Evolutionary conservation across 2,329 filamentous ascomycete species (phyloP), one percentile per base, ranked within the genome.

Genomic region (Epichloe sibirici): DNA sequence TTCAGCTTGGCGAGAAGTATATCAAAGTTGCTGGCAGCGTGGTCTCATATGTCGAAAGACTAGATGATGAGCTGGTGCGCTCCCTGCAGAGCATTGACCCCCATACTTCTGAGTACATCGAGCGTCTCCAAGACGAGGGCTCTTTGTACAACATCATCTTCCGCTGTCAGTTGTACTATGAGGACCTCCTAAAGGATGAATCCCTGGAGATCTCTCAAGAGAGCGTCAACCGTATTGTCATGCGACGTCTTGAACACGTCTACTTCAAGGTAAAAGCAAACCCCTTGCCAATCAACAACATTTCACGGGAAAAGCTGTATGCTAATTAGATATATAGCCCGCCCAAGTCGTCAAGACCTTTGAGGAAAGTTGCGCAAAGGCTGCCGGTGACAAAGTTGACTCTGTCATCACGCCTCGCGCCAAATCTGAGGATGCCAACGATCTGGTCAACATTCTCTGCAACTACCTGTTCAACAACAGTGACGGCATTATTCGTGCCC

Each of bases 1-100:
- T 91, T 59, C 81, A 79, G 53, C 70, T 78, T 23, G 88, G 82
- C 57, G 84, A 95, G 69, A 86, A 81, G 67, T 80, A 91, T 66
- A 87, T 95, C 78, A 90, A 86, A 74, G 81, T 98, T 53, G 88
- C 93, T 21, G 94, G 93, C 65, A 96, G 89, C 74, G 76, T 97
- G 56, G 88, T 96, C 45, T 97, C 93, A 0, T 94, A 91, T 65
- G 82, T 95, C 35, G 93, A 98, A 77, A 82, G 93, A 65, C 80
- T 98, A 21, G 93, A 98, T 64, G 93, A 98, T 65, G 94, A 98
- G 74, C 87, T 98, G 58, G 95, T 88, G 56, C 85, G 93, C 62
- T 96, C 93, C n/a, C 78, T 98, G 50, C 93, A 98, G 71, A 88
- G 85, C 71, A 96, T 98, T 65, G 93, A 98, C 68, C 94, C 93